These are phyloP conservation scores for Trypanosoma avium DNA, from an alignment of 208 protist species.

Conservation along the genomic window DNA sequence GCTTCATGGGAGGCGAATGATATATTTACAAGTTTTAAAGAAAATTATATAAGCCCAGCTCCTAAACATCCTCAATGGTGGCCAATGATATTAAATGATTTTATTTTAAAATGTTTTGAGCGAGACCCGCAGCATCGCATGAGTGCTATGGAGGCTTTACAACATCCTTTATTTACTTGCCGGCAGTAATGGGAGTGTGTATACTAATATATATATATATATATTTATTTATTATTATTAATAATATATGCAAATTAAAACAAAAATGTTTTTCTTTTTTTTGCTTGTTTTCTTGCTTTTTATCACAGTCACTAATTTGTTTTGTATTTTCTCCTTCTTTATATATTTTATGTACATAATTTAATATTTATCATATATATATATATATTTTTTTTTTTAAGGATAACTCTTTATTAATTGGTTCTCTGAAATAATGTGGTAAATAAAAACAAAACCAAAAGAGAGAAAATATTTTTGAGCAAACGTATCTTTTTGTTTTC, in stretches of 20 bases:
- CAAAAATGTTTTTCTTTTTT: neutral
- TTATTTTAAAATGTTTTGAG: conserved; percentile 27
- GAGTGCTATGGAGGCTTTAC: conserved; percentile 1
- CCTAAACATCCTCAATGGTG: conserved; percentile 20
- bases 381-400: neutral
- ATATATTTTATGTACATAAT: neutral
- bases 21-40: conserved; percentile 19
- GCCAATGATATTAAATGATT: conserved; percentile 25
- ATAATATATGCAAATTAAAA: neutral
- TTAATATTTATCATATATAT: neutral
- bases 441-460: too few relatives aligned
- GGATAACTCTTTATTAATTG: too few relatives aligned
- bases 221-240: neutral
- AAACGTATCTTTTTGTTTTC: too few relatives aligned
- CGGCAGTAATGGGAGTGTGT: neutral
- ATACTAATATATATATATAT: neutral
- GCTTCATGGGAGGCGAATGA: neutral
- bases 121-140: conserved; percentile 21
- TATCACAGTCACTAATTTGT: neutral
- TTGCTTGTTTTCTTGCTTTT: neutral
- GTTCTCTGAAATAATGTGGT: too few relatives aligned
- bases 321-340: neutral
- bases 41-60: conserved; percentile 23
- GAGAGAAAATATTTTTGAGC: too few relatives aligned
- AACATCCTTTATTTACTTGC: conserved; percentile 21